Evolutionary conservation across 345 rosid genomes (phyloP).

Genomic region (Reutealis trisperma): DNA sequence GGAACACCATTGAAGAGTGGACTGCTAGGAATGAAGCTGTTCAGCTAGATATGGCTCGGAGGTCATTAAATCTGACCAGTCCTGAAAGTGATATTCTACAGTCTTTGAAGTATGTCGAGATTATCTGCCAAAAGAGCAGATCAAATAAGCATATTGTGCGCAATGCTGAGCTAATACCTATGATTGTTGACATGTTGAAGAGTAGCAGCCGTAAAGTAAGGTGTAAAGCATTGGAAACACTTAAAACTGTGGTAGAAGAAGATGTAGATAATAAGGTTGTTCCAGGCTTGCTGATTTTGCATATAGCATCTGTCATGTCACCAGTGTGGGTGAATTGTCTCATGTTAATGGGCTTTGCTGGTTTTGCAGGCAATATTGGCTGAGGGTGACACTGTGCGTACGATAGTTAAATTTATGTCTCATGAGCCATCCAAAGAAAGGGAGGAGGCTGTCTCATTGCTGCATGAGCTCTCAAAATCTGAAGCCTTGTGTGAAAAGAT

Average conservation of each 20-base stretch:
- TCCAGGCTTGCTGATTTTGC: slow-evolving; percentile 24
- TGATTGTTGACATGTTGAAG: slow-evolving; percentile 73
- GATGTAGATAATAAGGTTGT: slow-evolving; percentile 84
- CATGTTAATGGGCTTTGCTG: slow-evolving; percentile 23
- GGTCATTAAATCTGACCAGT: slow-evolving; percentile 57
- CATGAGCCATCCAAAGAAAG: slow-evolving; percentile 77
- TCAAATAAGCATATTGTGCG: slow-evolving; percentile 56
- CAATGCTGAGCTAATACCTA: slow-evolving; percentile 68
- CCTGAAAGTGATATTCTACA: slow-evolving; percentile 64
- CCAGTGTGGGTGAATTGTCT: slow-evolving; percentile 10
- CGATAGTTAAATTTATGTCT: slow-evolving; percentile 76
- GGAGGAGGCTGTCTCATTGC: slow-evolving; percentile 82
- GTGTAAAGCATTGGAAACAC: slow-evolving; percentile 73
- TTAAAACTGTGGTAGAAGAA: slow-evolving; percentile 70
- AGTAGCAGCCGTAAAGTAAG: slow-evolving; percentile 75
- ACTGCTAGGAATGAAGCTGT: slow-evolving; percentile 84
- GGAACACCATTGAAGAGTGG: slow-evolving; percentile 93
- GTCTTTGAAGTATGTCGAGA: slow-evolving; percentile 57
- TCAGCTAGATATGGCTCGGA: slow-evolving; percentile 79
- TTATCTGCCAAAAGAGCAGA: slow-evolving; percentile 57
- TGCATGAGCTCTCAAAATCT: slow-evolving; percentile 85
- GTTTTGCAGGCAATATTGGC: slow-evolving; percentile 72
- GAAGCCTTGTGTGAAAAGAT: slow-evolving; percentile 85
- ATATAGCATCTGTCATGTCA: slow-evolving; percentile 4
- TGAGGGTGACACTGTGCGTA: slow-evolving; percentile 92